phyloP scores from a whole-genome alignment of 495 filamentous ascomycete genomes.

The Aspergillus coremiiformis region DNA sequence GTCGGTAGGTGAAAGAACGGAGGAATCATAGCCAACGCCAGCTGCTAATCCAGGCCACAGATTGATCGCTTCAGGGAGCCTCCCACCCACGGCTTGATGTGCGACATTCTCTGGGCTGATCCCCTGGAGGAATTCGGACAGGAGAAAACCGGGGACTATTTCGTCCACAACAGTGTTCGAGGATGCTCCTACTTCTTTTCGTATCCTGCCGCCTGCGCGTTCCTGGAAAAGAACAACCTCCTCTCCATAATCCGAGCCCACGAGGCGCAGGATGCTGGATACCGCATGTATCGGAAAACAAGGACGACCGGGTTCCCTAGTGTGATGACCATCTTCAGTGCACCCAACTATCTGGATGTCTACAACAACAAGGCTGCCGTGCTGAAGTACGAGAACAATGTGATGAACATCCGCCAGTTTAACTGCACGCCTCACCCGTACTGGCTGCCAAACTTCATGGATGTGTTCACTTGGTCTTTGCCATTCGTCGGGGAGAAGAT shows the following conservation, averaged over 20 bases:
- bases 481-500: constrained; percentile 99
- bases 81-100: constrained; percentile 96
- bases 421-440: constrained; percentile 99
- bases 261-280: constrained; percentile 96
- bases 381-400: constrained; percentile 98
- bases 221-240: constrained; percentile 97
- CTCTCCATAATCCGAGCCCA: constrained; percentile 98
- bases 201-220: constrained; percentile 95
- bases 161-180: constrained; percentile 95
- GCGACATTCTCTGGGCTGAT: constrained; percentile 97
- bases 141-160: constrained; percentile 95
- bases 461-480: constrained; percentile 98
- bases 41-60: constrained; percentile 35
- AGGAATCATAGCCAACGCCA: neutral
- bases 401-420: constrained; percentile 99
- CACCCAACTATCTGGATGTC: constrained; percentile 97
- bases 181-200: constrained; percentile 99
- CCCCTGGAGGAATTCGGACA: constrained; percentile 98
- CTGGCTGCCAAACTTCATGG: constrained; percentile 99
- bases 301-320: constrained; percentile 96
- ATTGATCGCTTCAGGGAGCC: constrained; percentile 98
- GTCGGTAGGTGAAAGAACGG: constrained; percentile 49
- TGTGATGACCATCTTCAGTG: constrained; percentile 99
- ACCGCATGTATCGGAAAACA: constrained; percentile 98
- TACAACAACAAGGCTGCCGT: constrained; percentile 99